A percentile compares a stretch with the other conserved stretches of the same genome.
phyloP scores from a whole-genome alignment of 139 green algal genomes.

The Micractinium conductrix region DNA sequence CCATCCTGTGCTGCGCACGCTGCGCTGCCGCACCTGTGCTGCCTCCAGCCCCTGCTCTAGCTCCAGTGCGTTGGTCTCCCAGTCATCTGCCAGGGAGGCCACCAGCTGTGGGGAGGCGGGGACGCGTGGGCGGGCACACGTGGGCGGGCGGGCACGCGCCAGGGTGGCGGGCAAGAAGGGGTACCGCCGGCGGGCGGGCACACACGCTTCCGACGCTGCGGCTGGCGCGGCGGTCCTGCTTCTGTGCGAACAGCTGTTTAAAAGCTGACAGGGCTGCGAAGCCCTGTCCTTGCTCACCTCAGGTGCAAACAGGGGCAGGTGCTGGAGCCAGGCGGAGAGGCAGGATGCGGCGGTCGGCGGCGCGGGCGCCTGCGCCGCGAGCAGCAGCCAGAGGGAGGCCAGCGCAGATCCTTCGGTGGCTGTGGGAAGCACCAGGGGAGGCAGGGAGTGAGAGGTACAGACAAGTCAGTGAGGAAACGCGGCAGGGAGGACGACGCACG shows the following conservation, averaged over 20 bases:
- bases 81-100: neutral
- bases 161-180: neutral
- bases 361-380: neutral
- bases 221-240: no score
- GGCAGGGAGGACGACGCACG: neutral
- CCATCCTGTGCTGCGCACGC: neutral
- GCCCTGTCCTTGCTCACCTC: neutral
- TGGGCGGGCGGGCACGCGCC: no score
- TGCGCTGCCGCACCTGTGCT: neutral
- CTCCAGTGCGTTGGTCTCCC: neutral
- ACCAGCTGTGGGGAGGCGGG: neutral
- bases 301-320: neutral
- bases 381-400: slow-evolving; percentile 4
- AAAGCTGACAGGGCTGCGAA: no score
- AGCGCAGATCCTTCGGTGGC: neutral
- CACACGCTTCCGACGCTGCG: no score
- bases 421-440: neutral
- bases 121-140: neutral
- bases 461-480: neutral
- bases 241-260: no score
- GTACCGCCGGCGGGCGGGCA: neutral
- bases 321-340: neutral
- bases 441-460: neutral
- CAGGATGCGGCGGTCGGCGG: neutral
- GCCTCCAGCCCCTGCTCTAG: neutral